These are phyloP conservation scores for Starmerella vaccinii DNA, from an alignment of 805 yeast species.

Conservation along the genomic window DNA sequence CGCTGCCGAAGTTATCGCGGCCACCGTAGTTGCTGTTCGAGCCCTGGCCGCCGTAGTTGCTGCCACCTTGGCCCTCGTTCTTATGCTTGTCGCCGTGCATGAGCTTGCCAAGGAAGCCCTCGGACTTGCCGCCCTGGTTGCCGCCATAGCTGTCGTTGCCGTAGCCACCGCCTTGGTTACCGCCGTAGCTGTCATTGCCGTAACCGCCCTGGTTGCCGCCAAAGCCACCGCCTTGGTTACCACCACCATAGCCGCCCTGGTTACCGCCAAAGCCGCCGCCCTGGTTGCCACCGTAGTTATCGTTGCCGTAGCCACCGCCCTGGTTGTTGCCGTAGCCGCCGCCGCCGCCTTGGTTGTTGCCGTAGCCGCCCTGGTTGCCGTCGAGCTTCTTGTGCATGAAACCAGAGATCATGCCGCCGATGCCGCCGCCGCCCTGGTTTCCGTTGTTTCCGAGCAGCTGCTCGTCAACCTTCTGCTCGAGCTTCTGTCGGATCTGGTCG, in stretches of 20 bases:
- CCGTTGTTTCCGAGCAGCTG: conserved; percentile 5
- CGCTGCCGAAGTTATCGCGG: not conserved
- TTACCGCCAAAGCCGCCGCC: conserved; percentile 4
- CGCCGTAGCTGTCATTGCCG: conserved; percentile 1
- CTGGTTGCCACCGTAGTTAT: conserved; percentile 2
- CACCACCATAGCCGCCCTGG: conserved; percentile 9
- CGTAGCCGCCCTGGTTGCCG: conserved; percentile 7
- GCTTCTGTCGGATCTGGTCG: conserved; percentile 9
- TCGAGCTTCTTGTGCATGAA: conserved; percentile 6
- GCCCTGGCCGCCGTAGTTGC: not conserved
- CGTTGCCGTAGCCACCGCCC: conserved; percentile 5
- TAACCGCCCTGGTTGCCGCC: not conserved
- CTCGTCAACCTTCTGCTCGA: conserved; percentile 11
- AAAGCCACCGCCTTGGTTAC: not conserved
- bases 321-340: conserved; percentile 2
- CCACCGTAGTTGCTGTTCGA: conserved; percentile 7
- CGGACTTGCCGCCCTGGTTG: conserved; percentile 10
- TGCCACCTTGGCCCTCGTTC: conserved; percentile 1
- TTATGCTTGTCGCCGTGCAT: conserved; percentile 6
- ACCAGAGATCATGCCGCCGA: conserved; percentile 10
- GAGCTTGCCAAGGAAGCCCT: not conserved
- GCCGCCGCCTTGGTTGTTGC: not conserved
- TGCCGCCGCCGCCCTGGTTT: conserved; percentile 11
- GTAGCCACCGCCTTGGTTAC: conserved; percentile 4
- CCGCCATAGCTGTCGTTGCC: conserved; percentile 4